Evolutionary conservation across 192 early-diverging fungal genomes (phyloP).

Genomic region (Chytriomyces confervae): DNA sequence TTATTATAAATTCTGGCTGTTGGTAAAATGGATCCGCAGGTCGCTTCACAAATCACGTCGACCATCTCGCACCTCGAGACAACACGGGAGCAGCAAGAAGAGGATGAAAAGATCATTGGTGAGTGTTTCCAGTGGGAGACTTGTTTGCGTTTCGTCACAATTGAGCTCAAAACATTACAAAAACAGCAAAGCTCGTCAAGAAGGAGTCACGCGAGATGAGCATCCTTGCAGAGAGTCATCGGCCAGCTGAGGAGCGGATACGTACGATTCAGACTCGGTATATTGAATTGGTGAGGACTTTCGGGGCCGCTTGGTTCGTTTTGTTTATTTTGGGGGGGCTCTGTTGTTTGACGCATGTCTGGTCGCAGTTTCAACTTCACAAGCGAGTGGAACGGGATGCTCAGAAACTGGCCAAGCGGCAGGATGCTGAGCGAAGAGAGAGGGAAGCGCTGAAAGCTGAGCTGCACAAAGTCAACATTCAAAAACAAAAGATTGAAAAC

Average conservation of each 20-base stretch:
- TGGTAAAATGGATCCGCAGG: neutral
- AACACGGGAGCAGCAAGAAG: slow-evolving; percentile 49
- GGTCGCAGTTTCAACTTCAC: slow-evolving; percentile 60
- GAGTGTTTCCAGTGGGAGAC: neutral
- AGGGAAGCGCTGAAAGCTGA: slow-evolving; percentile 51
- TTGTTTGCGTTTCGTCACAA: slow-evolving; percentile 3
- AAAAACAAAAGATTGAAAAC: slow-evolving; percentile 63
- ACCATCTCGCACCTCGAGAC: slow-evolving; percentile 35
- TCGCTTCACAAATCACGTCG: slow-evolving; percentile 6
- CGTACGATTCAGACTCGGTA: slow-evolving; percentile 60
- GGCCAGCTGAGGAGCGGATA: slow-evolving; percentile 49
- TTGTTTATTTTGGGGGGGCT: neutral
- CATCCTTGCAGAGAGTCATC: slow-evolving; percentile 53
- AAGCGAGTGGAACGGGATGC: slow-evolving; percentile 63
- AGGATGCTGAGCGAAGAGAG: slow-evolving; percentile 58
- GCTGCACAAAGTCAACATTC: slow-evolving; percentile 32
- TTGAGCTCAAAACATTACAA: neutral
- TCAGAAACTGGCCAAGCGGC: slow-evolving; percentile 50
- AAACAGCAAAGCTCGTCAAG: slow-evolving; percentile 61
- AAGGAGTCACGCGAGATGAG: slow-evolving; percentile 63
- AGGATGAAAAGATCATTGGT: slow-evolving; percentile 67
- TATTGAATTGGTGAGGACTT: slow-evolving; percentile 60
- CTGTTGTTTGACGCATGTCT: too few species aligned
- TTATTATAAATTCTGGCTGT: too few species aligned
- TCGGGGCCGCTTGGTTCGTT: neutral